Percentiles rank a stretch among this genome's conserved stretches.
phyloP scores from a whole-genome alignment of 2,329 filamentous ascomycete species.

The Aspergillus latus region DNA sequence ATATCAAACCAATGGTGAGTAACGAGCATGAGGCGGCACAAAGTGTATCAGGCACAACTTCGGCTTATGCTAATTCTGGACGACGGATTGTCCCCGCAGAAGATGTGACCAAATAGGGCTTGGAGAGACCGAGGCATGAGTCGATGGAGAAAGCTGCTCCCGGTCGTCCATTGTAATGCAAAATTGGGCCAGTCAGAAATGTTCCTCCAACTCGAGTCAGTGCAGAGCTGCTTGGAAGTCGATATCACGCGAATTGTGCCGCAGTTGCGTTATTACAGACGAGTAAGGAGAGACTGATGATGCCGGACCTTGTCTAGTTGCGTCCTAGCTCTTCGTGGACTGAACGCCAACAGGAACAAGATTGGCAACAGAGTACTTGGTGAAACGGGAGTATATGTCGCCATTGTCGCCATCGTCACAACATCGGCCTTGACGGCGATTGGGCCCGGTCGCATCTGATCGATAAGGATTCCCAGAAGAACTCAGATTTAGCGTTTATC shows the following conservation, averaged over 20 bases:
- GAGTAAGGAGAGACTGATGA: constrained; percentile 11
- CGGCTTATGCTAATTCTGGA: constrained; percentile 1
- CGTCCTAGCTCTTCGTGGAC: background rate
- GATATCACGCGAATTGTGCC: constrained; percentile 24
- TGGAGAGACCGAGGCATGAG: background rate
- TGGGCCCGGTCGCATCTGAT: constrained; percentile 7
- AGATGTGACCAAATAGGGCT: background rate
- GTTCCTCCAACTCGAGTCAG: background rate
- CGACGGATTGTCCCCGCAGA: background rate
- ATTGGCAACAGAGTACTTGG: constrained; percentile 10
- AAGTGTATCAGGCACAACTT: background rate
- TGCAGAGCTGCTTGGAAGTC: background rate
- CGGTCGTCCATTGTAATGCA: background rate
- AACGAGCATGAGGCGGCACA: background rate
- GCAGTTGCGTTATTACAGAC: constrained; percentile 26
- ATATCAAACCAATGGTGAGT: background rate
- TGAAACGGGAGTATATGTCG: constrained; percentile 18
- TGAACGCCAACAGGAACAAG: constrained; percentile 6
- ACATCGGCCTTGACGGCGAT: constrained; percentile 12
- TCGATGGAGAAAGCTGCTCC: background rate
- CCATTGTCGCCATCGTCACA: constrained; percentile 21
- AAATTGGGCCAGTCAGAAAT: background rate
- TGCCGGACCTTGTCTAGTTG: background rate
- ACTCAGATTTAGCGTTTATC: background rate
- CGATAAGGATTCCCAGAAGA: background rate